Conservation (phyloP, 2,329 filamentous ascomycete species). For the Aspergillus ibericus region DNA sequence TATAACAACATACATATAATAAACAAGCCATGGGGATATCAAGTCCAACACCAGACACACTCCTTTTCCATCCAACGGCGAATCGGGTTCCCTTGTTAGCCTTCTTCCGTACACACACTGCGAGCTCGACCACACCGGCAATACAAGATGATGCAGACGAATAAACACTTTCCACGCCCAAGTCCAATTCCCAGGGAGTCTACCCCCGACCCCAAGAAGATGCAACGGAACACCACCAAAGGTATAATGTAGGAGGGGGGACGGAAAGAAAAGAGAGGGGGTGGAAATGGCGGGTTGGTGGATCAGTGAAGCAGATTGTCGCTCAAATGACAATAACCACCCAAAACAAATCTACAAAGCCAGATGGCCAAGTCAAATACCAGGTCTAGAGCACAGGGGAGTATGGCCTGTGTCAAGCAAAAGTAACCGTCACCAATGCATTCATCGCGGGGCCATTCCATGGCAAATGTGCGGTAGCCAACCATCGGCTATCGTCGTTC, state of each 20-base stretch:
- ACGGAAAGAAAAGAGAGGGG: background rate
- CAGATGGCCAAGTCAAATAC: conserved; percentile 10
- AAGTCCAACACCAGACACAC: conserved; percentile 12
- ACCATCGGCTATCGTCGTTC: conserved; percentile 40
- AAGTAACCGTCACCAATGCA: conserved; percentile 4
- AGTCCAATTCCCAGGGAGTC: conserved; percentile 8
- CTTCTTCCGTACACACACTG: background rate
- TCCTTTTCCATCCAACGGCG: conserved; percentile 7
- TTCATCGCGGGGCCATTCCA: background rate
- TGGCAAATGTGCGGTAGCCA: background rate
- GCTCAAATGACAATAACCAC: conserved; percentile 20
- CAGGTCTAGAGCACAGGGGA: conserved; percentile 5
- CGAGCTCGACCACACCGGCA: background rate
- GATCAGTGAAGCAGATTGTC: conserved; percentile 4
- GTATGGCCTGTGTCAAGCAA: background rate
- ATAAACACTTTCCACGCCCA: conserved; percentile 12
- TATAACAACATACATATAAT: conserved; percentile 8
- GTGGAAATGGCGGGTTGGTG: background rate
- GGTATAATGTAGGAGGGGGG: background rate
- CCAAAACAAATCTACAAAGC: conserved; percentile 21
- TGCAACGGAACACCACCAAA: background rate
- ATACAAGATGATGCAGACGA: conserved; percentile 1
- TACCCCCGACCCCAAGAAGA: background rate
- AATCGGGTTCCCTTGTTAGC: conserved; percentile 8
- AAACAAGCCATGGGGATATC: conserved; percentile 15